A percentile compares a stretch with the other conserved stretches of the same genome.
phyloP scores from a whole-genome alignment of 345 rosid species.

The Populus nigra region DNA sequence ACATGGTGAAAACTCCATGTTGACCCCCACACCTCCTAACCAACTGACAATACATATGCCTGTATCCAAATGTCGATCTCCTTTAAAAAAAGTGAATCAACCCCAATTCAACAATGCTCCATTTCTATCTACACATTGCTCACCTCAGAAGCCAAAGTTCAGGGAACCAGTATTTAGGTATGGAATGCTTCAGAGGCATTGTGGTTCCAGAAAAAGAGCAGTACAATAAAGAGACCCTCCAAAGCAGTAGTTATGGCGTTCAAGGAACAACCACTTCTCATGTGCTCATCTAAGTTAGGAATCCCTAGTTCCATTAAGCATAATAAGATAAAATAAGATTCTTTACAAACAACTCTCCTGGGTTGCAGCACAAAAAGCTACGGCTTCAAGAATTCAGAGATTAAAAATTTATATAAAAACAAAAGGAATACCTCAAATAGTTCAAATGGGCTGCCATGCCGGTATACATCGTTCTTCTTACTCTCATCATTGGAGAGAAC shows the following conservation, averaged over 20 bases:
- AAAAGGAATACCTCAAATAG: conserved; percentile 68
- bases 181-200: too few relatives aligned
- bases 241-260: neutral
- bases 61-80: too few relatives aligned
- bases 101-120: too few relatives aligned
- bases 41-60: too few relatives aligned
- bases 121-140: too few relatives aligned
- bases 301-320: neutral
- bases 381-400: neutral
- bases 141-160: too few relatives aligned
- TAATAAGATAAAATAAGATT: neutral
- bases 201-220: neutral
- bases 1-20: too few relatives aligned
- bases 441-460: conserved; percentile 80
- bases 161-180: too few relatives aligned
- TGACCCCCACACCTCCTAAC: too few relatives aligned
- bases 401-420: neutral
- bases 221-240: neutral
- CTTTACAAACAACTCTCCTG: neutral
- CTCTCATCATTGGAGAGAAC: conserved; percentile 48
- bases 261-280: neutral
- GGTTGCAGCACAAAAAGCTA: neutral
- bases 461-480: conserved; percentile 68
- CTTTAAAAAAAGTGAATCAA: too few relatives aligned
- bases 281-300: neutral